A percentile compares a stretch with the other conserved stretches of the same genome.
phyloP scores from a whole-genome alignment of 139 green algal species.

The Chlorokybus atmophyticus region DNA sequence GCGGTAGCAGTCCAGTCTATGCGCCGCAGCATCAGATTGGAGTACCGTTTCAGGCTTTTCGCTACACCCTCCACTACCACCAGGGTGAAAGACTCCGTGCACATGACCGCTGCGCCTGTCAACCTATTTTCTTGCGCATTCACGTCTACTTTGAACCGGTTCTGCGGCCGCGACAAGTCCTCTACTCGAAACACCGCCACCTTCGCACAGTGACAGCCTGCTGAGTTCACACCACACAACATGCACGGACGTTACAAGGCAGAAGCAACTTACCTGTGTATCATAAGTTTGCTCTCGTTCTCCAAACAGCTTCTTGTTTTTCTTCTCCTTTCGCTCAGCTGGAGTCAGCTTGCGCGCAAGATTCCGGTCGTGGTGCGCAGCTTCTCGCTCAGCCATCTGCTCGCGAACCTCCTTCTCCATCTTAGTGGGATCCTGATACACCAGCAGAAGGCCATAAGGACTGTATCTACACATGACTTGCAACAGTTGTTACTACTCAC shows the following conservation, averaged over 20 bases:
- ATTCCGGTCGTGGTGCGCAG: slow-evolving; percentile 91
- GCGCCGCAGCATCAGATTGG: slow-evolving; percentile 83
- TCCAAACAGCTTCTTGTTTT: slow-evolving; percentile 75
- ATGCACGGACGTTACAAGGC: no score
- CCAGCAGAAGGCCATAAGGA: no score
- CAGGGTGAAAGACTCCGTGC: slow-evolving; percentile 39
- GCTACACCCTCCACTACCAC: slow-evolving; percentile 69
- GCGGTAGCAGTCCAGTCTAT: slow-evolving; percentile 70
- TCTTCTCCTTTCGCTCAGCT: slow-evolving; percentile 81
- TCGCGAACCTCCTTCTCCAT: slow-evolving; percentile 77
- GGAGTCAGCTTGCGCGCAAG: slow-evolving; percentile 83
- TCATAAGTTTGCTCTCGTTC: no score
- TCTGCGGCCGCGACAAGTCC: slow-evolving; percentile 39
- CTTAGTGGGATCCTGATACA: slow-evolving; percentile 83
- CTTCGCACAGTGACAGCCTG: no score
- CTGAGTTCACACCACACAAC: no score
- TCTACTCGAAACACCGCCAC: slow-evolving; percentile 21
- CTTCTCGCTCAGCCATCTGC: slow-evolving; percentile 61
- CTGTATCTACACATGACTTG: no score
- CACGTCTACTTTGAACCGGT: slow-evolving; percentile 76
- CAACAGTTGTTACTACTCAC: no score
- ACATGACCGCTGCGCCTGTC: slow-evolving; percentile 40
- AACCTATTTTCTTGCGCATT: slow-evolving; percentile 85
- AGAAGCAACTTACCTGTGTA: no score
- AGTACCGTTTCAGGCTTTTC: slow-evolving; percentile 50